phyloP scores from a whole-genome alignment of 805 yeast species.

The Candida khao-thaluensis region DNA sequence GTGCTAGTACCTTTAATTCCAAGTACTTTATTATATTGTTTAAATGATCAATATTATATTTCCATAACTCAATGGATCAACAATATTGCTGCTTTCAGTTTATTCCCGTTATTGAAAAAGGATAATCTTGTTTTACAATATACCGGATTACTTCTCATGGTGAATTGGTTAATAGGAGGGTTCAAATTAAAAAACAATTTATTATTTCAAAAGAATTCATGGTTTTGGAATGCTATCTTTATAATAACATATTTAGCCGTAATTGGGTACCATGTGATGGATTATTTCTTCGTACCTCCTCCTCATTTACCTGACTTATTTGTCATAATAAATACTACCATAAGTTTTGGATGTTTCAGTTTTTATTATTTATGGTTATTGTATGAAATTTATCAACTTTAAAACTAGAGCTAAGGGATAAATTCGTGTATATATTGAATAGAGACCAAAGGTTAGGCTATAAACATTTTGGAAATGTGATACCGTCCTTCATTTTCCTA shows the following conservation, averaged over 20 bases:
- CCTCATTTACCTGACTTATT: conserved; percentile 74
- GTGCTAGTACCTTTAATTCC: conserved; percentile 88
- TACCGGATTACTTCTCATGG: conserved; percentile 53
- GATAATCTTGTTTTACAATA: conserved; percentile 79
- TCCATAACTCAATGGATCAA: conserved; percentile 84
- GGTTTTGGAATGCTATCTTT: conserved; percentile 27
- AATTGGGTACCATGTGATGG: conserved; percentile 52
- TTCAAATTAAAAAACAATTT: conserved; percentile 17
- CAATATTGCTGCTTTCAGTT: conserved; percentile 78
- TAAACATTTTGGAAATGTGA: conserved; percentile 40
- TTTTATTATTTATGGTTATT: conserved; percentile 83
- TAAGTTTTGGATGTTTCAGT: conserved; percentile 74
- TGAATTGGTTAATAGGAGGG: conserved; percentile 39
- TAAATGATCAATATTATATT: conserved; percentile 56
- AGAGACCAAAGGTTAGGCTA: no score
- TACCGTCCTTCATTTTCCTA: conserved; percentile 43
- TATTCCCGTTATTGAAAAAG: conserved; percentile 81
- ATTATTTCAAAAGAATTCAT: conserved; percentile 23
- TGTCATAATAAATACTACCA: conserved; percentile 70
- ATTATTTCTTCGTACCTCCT: conserved; percentile 53
- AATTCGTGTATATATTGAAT: no score
- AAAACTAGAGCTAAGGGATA: no score
- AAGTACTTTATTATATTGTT: conserved; percentile 61
- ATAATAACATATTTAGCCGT: conserved; percentile 42
- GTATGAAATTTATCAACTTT: conserved; percentile 38